Evolutionary conservation across 495 filamentous ascomycete genomes (phyloP), one percentile per base, ranked within the genome.

Genomic region (Aspergillus heteromorphus): DNA sequence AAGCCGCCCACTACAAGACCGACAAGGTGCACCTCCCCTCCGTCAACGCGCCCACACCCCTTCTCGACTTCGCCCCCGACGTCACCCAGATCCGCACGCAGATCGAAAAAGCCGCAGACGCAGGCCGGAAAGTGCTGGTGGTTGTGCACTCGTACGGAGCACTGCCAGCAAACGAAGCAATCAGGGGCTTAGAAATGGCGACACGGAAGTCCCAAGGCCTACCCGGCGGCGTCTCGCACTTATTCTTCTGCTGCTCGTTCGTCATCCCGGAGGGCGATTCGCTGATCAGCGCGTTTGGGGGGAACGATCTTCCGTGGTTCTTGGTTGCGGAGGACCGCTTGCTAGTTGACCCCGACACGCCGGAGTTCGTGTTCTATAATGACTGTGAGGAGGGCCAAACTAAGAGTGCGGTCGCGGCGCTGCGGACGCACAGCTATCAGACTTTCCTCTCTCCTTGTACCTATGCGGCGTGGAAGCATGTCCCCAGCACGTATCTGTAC

Each of bases 401-500:
- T 2, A 0, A 14, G 0, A 14, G 6, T 13, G 40, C 45, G 14
- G 18, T 41, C 16, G 41, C 18, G 0, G 40, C 23, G 17, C 18
- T 68, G 13, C 51, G 49, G 38, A 53, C 63, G 11, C 57, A 63
- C 23, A 57, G 53, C 16, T 57, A 56, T n/a, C 14, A 40, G 34
- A 51, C 57, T 0, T 58, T 65, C 31, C 56, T 48, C n/a, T 65
- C 58, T 17, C 13, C 45, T 1, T 56, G 69, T 27, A 78, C 67
- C 9, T 68, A 73, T 52, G 65, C 74, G 0, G 75, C 70, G 0
- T 83, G 78, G 60, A 73, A 65, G 43, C 51, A 75, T 45, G 63
- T 79, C 9, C 75, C 77, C 0, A 65, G 64, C 10, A 76, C 76
- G 1, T 83, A 79, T 50, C 49, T 83, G 1, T 49, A 80, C 9